These are phyloP conservation scores for Coemansia asiatica DNA, from an alignment of 192 early-diverging fungal genomes.

Conservation along the genomic window DNA sequence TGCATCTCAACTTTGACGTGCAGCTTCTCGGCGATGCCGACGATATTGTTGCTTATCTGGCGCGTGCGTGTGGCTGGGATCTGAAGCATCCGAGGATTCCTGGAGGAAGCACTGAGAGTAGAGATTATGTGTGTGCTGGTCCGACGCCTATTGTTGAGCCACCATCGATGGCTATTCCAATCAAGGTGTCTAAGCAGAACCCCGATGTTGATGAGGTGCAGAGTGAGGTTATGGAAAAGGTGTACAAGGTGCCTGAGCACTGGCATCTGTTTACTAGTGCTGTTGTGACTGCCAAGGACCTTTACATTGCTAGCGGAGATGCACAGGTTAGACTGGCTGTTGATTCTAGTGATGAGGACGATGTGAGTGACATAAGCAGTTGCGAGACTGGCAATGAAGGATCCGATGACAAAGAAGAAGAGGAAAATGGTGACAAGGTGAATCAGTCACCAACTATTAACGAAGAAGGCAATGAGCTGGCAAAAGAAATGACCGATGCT, in stretches of 20 bases:
- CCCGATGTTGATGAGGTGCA: not conserved
- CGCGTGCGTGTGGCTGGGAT: conserved; percentile 74
- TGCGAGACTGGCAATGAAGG: not conserved
- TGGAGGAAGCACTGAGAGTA: conserved; percentile 52
- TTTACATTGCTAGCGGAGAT: conserved; percentile 41
- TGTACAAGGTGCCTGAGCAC: conserved; percentile 31
- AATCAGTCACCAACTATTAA: too few relatives aligned
- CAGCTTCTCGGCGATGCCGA: conserved; percentile 86
- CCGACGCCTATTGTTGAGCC: conserved; percentile 9
- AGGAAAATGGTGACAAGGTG: not conserved
- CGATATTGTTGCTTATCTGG: conserved; percentile 76
- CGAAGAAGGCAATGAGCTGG: not conserved
- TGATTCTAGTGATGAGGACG: conserved; percentile 29
- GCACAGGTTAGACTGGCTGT: conserved; percentile 30
- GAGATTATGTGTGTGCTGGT: conserved; percentile 26
- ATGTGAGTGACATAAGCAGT: conserved; percentile 9
- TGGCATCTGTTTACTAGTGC: conserved; percentile 54
- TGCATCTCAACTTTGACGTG: conserved; percentile 87
- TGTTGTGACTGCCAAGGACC: conserved; percentile 36
- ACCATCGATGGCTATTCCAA: conserved; percentile 10
- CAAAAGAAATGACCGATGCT: not conserved
- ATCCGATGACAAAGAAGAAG: not conserved
- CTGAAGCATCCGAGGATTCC: conserved; percentile 65
- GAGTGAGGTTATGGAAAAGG: conserved; percentile 11
- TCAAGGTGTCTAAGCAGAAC: conserved; percentile 6